Evolutionary conservation across 768 basidiomycete genomes (phyloP).

Genomic region (Lyophyllum semitale): DNA sequence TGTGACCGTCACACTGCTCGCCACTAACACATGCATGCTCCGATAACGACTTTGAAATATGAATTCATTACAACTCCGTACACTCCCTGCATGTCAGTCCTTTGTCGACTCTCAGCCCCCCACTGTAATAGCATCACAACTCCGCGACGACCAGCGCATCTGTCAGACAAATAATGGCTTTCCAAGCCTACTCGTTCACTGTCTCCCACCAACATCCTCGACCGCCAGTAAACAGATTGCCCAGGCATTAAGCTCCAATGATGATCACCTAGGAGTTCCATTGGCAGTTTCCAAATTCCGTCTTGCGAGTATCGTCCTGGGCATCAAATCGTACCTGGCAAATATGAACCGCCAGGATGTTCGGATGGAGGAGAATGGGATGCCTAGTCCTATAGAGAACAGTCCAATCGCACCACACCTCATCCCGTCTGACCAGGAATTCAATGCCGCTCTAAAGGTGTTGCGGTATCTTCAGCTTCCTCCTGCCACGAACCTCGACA

Average conservation of each 20-base stretch:
- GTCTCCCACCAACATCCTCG: conserved; percentile 20
- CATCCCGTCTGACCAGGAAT: conserved; percentile 26
- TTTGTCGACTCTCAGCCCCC: conserved; percentile 21
- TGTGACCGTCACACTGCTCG: conserved; percentile 16
- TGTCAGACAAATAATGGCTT: conserved; percentile 17
- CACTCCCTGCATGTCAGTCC: conserved; percentile 18
- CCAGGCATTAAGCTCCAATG: conserved; percentile 12
- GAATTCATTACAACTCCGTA: no score
- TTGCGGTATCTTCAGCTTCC: conserved; percentile 27
- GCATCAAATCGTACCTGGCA: conserved; percentile 23
- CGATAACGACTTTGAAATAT: no score
- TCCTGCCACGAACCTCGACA: conserved; percentile 11
- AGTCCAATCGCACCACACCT: conserved; percentile 20
- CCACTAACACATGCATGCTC: neutral
- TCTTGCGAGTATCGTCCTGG: conserved; percentile 21
- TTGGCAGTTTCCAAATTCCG: conserved; percentile 23
- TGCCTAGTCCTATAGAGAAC: neutral
- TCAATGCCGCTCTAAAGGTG: conserved; percentile 26
- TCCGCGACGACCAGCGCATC: conserved; percentile 21
- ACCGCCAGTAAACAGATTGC: conserved; percentile 16
- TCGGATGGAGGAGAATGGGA: neutral
- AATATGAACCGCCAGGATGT: conserved; percentile 14
- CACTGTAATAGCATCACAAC: conserved; percentile 18
- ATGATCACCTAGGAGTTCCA: conserved; percentile 15
- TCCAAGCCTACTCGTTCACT: conserved; percentile 22